Evolutionary conservation across 2,329 filamentous ascomycete genomes (phyloP).

Genomic region (Lojkania enalia): DNA sequence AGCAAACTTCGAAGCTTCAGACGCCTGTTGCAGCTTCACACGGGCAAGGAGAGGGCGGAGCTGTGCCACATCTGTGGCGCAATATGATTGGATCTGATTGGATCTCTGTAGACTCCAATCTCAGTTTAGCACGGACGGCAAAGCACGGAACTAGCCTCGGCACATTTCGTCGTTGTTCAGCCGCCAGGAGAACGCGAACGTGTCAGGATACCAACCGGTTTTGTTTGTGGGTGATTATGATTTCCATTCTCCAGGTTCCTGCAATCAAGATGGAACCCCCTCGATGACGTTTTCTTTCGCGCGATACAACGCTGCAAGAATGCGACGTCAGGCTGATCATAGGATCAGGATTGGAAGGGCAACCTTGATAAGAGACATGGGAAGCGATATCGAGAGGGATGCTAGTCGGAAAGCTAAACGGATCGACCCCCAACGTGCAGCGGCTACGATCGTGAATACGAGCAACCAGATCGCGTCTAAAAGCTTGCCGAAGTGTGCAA

Average conservation of each 20-base stretch:
- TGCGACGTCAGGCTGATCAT: not conserved
- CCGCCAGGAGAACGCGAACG: not conserved
- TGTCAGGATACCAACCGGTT: constrained; percentile 6
- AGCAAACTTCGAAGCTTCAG: too few species aligned
- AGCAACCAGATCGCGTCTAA: not conserved
- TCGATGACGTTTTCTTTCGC: not conserved
- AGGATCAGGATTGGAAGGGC: not conserved
- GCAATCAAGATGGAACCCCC: not conserved
- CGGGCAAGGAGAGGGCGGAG: constrained; percentile 1
- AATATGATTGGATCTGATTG: constrained; percentile 2
- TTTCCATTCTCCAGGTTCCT: constrained; percentile 6
- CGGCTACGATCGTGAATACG: too few species aligned
- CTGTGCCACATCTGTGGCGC: constrained; percentile 3
- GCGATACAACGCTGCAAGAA: not conserved
- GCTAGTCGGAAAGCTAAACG: constrained; percentile 8
- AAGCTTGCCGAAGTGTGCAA: not conserved
- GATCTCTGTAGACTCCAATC: not conserved
- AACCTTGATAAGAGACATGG: not conserved
- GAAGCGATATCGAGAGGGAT: constrained; percentile 1
- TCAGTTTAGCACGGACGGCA: not conserved
- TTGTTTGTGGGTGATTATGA: not conserved
- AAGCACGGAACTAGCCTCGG: not conserved
- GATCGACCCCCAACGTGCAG: constrained; percentile 8
- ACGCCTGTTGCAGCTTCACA: not conserved
- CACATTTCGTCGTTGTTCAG: not conserved